A percentile compares a stretch with the other conserved stretches of the same genome.
These are phyloP conservation scores for Ramularia endophylla DNA, from an alignment of 2,329 filamentous ascomycete species.

Conservation along the genomic window DNA sequence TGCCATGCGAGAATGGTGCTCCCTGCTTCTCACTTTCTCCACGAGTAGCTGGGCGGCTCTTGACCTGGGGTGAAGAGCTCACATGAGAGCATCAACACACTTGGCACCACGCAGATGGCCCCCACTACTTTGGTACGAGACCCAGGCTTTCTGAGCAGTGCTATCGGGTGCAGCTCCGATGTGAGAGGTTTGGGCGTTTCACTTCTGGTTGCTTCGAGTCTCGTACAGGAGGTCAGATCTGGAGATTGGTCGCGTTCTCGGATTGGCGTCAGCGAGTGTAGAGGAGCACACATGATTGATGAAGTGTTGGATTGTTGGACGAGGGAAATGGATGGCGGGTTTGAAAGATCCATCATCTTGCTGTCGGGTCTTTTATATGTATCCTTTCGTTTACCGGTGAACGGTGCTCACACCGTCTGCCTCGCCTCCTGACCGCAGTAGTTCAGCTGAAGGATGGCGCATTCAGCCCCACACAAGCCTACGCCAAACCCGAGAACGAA, in stretches of 20 bases:
- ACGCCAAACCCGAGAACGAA: not conserved
- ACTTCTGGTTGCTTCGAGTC: too few relatives aligned
- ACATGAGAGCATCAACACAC: not conserved
- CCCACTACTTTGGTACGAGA: not conserved
- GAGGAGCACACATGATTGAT: not conserved
- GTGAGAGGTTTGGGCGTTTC: not conserved
- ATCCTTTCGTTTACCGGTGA: too few relatives aligned
- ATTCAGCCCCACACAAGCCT: not conserved
- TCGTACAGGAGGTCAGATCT: not conserved
- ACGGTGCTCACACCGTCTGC: too few relatives aligned
- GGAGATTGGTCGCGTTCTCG: not conserved
- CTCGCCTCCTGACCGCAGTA: too few relatives aligned
- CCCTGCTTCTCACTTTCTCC: not conserved
- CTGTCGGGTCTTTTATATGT: too few relatives aligned
- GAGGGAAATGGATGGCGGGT: not conserved
- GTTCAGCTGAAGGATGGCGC: too few relatives aligned
- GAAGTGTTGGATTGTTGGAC: not conserved
- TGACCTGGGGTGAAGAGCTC: not conserved
- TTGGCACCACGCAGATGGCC: not conserved
- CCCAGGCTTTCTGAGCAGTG: not conserved
- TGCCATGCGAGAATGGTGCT: not conserved
- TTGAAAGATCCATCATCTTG: too few relatives aligned
- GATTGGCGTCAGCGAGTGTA: not conserved
- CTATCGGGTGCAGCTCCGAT: conserved; percentile 2
- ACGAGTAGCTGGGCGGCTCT: not conserved